phyloP scores from a whole-genome alignment of 2,329 filamentous ascomycete species.

The Boeremia lycopersici region DNA sequence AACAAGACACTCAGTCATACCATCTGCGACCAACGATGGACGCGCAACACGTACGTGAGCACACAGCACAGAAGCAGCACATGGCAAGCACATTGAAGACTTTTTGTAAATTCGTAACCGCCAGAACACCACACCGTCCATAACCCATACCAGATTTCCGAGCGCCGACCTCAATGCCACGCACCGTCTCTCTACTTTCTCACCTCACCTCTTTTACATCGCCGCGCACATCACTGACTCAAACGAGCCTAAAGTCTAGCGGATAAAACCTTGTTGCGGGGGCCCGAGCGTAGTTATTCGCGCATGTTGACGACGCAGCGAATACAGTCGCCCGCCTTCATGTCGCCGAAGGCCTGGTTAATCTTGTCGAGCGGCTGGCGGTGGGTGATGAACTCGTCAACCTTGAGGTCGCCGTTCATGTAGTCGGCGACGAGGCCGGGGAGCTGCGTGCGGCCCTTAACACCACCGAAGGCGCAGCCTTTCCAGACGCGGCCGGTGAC shows the following conservation, averaged over 20 bases:
- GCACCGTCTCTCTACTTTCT: too few species aligned
- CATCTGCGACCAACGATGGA: too few species aligned
- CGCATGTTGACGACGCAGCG: conserved; percentile 82
- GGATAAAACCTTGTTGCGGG: conserved; percentile 5
- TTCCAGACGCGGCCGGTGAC: conserved; percentile 98
- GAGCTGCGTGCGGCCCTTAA: conserved; percentile 95
- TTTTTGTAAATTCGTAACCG: not conserved
- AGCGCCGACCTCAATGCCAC: conserved; percentile 4
- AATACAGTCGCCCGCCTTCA: conserved; percentile 97
- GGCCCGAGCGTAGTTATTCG: conserved; percentile 32
- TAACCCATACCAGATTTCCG: not conserved
- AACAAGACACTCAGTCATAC: too few species aligned
- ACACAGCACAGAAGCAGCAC: too few species aligned
- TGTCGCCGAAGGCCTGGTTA: conserved; percentile 87
- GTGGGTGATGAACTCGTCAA: conserved; percentile 99
- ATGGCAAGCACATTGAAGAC: not conserved
- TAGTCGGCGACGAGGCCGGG: conserved; percentile 88
- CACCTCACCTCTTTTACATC: too few species aligned
- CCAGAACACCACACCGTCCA: not conserved
- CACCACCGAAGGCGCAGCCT: conserved; percentile 95
- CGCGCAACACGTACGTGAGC: too few species aligned
- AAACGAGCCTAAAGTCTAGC: conserved; percentile 3
- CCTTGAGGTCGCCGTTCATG: conserved; percentile 87
- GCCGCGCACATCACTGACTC: not conserved
- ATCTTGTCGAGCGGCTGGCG: conserved; percentile 81